These are phyloP conservation scores for Alternaria triticimaculans DNA, from an alignment of 2,329 filamentous ascomycete species.

Conservation along the genomic window DNA sequence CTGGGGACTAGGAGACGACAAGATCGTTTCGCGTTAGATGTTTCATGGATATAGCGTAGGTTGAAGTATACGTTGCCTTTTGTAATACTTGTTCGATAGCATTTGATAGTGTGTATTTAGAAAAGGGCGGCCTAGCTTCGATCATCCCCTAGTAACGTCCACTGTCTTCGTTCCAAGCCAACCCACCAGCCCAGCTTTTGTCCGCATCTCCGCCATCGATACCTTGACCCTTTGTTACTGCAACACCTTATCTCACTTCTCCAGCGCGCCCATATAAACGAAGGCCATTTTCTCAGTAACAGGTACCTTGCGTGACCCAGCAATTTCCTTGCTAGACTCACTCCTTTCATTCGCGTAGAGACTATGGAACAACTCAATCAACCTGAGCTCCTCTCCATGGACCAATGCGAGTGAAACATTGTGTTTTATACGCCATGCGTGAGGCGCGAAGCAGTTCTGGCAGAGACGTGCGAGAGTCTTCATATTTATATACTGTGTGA, in stretches of 20 bases:
- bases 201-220: not conserved
- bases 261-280: not conserved
- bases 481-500: not conserved
- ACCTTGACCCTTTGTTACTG: not conserved
- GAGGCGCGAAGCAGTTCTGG: not conserved
- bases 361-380: too few species aligned
- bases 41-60: not conserved
- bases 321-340: not conserved
- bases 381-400: not conserved
- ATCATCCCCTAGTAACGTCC: not conserved
- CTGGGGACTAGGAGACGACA: not conserved
- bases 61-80: not conserved
- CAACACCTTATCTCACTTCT: not conserved
- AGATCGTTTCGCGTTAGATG: not conserved
- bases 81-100: fast-evolving
- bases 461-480: not conserved
- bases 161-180: not conserved
- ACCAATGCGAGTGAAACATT: not conserved
- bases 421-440: not conserved
- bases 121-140: not conserved
- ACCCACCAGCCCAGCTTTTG: not conserved
- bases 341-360: not conserved
- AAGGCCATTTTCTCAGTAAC: not conserved
- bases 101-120: not conserved
- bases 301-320: not conserved